A percentile compares a stretch with the other conserved stretches of the same genome.
Conservation (phyloP, 1,284 basidiomycete species). For the Coriolopsis trogii region DNA sequence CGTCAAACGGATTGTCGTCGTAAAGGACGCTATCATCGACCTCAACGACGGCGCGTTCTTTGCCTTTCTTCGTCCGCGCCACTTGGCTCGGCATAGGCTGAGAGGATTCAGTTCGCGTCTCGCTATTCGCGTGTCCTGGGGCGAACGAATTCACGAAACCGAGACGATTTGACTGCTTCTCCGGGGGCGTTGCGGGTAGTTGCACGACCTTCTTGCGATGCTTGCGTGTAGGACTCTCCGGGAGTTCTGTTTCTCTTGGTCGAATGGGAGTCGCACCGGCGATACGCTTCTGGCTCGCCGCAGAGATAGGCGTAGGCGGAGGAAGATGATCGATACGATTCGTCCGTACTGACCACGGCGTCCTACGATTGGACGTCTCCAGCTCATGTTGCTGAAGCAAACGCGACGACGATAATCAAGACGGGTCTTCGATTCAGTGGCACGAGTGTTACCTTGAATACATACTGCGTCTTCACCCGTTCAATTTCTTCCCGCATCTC, state of each 20-base stretch:
- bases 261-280: conserved; percentile 42
- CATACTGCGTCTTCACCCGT: conserved; percentile 65
- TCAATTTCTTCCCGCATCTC: conserved; percentile 70
- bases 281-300: conserved; percentile 45
- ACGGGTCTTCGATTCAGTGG: neutral
- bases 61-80: conserved; percentile 20
- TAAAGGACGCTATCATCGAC: conserved; percentile 11
- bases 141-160: conserved; percentile 42
- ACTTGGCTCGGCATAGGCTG: conserved; percentile 14
- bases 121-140: conserved; percentile 22
- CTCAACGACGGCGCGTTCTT: conserved; percentile 19
- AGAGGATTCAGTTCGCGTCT: conserved; percentile 13
- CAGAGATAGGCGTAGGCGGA: conserved; percentile 42
- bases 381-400: conserved; percentile 68
- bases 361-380: conserved; percentile 59
- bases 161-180: conserved; percentile 19
- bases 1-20: conserved; percentile 12
- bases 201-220: conserved; percentile 14
- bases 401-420: conserved; percentile 11
- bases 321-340: conserved; percentile 41
- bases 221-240: conserved; percentile 16
- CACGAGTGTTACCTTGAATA: conserved; percentile 58
- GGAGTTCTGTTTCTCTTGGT: conserved; percentile 36
- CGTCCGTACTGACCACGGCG: conserved; percentile 44
- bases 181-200: conserved; percentile 20